These are phyloP conservation scores for Ophidiomyces ophidiicola DNA, from an alignment of 2,329 filamentous ascomycete species.

Conservation along the genomic window DNA sequence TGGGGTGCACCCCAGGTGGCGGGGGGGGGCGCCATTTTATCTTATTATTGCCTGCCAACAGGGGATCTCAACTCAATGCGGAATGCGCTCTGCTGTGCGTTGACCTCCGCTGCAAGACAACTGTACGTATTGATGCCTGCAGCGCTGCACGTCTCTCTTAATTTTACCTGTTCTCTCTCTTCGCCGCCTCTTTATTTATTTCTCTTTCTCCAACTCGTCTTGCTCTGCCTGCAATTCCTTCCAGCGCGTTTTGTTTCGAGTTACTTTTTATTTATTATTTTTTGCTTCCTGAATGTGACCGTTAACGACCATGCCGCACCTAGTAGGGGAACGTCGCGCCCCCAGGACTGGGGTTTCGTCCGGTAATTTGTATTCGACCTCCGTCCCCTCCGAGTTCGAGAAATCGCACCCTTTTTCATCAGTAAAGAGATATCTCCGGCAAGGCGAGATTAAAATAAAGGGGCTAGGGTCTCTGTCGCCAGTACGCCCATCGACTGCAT, in stretches of 20 bases:
- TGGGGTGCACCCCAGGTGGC: conserved; percentile 4
- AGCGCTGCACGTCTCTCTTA: not conserved
- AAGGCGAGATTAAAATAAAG: conserved; percentile 5
- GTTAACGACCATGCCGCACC: conserved; percentile 3
- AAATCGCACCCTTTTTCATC: conserved; percentile 14
- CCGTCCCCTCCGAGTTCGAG: conserved; percentile 5
- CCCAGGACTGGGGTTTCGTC: conserved; percentile 2
- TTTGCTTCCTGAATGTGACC: not conserved
- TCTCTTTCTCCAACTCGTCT: too few species aligned
- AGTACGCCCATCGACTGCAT: conserved; percentile 9
- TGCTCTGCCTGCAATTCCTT: too few species aligned
- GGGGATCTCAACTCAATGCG: conserved; percentile 5
- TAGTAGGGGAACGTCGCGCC: conserved; percentile 10
- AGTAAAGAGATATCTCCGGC: conserved; percentile 16
- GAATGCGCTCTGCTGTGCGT: conserved; percentile 2
- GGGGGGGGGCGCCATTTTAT: conserved; percentile 9
- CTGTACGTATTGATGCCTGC: conserved; percentile 5
- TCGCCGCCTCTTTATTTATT: not conserved
- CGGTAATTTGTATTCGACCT: conserved; percentile 1
- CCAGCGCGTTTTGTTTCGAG: too few species aligned
- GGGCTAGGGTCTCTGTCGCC: not conserved
- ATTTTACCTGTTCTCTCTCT: not conserved
- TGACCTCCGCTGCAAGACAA: conserved; percentile 1
- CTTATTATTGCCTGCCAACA: conserved; percentile 10
- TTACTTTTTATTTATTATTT: not conserved